Evolutionary conservation across 371 early-diverging fungal genomes (phyloP).

Genomic region (Dentiscutata heterogama): DNA sequence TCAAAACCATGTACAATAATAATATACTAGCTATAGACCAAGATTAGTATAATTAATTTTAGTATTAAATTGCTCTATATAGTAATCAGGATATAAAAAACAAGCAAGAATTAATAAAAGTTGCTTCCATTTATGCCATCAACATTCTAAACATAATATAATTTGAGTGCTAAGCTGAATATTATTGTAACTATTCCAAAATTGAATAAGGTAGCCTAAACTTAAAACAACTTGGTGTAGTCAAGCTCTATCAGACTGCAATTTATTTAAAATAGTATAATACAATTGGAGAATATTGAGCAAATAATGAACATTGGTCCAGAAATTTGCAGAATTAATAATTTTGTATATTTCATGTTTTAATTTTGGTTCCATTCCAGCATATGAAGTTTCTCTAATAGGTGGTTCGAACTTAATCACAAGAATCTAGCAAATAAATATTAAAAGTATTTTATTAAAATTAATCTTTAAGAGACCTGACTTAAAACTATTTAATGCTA

Average conservation of each 20-base stretch:
- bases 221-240: neutral
- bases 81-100: neutral
- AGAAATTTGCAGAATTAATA: neutral
- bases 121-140: neutral
- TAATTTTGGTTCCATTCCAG: neutral
- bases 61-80: neutral
- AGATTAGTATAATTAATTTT: constrained; percentile 24
- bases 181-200: neutral
- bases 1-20: constrained; percentile 12
- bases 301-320: neutral
- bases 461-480: no score
- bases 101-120: neutral
- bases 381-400: neutral
- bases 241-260: neutral
- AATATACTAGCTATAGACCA: neutral
- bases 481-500: no score
- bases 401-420: neutral
- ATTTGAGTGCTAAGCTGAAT: neutral
- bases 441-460: no score
- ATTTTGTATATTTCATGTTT: neutral
- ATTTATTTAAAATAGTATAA: neutral
- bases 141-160: neutral
- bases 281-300: neutral
- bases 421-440: neutral
- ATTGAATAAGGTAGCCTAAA: neutral